Base-by-base conservation (phyloP, 441 rosid species). In the Aleurites moluccanus region DNA sequence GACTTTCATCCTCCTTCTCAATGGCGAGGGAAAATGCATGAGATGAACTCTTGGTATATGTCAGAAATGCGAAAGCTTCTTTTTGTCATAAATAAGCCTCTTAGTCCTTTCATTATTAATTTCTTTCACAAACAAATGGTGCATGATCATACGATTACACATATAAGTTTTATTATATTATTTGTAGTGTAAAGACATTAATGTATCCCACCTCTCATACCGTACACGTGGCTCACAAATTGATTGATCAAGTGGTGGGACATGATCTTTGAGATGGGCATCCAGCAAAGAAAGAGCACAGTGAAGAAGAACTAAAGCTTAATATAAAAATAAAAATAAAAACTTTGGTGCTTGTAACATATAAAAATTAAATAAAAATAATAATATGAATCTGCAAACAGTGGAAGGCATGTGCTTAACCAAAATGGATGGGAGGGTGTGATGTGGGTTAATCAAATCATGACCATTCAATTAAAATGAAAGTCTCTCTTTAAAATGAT, bases 141-240 rank as follows among this genome's bases (percentile, higher is more conserved):
- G 75, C 70, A 75, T 66, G 85, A 80, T 74, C 56, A 65, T 5
- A 55, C 18, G 53, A 65, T 20, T 15, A 38, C 50, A 35, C n/a
- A n/a, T n/a, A 27, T 14, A 47, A 14, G 44, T 67, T 65, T 62
- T 38, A 56, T 25, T 80, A 35, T 70, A 27, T 27, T 23, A 44
- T 14, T 30, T 50, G 35, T 49, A 63, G 67, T 61, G 9, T 7
- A 42, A 53, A 83, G 45, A 25, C 70, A 77, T 73, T 53, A 73
- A 80, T n/a, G 80, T 49, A 70, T 71, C 78, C 77, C 70, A 71
- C 71, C 81, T 55, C 47, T 82, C 85, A 72, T 67, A 59, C 83
- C 86, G 83, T 79, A 82, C 86, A 80, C 83, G 82, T 82, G 89
- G 83, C 85, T 84, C 83, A 79, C 84, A 62, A 5, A 53, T 70